Base-by-base conservation (phyloP, 306 rosid genomes). In the Elaeagnus macrophylla region DNA sequence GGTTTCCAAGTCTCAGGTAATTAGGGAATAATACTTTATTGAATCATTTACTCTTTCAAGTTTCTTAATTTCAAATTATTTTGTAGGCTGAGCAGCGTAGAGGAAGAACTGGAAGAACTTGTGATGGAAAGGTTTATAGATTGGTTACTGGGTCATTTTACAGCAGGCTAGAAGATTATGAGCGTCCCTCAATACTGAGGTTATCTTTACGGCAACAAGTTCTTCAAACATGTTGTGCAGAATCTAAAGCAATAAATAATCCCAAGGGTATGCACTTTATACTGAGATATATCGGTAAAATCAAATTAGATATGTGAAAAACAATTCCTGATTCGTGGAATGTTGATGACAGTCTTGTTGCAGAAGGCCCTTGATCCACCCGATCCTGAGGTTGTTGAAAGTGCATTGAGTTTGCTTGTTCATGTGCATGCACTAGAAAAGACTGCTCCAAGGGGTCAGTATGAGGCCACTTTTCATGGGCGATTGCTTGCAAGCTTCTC, bases 91-190 rank as follows among this genome's bases (percentile, higher is more conserved):
- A 89, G 12, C 97, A 85, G 66, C 95, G 97, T 13, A 78, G 44
- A 70, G 97, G 95, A 67, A 85, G 95, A 82, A 89, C 97, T 54
- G 97, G 97, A 52, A 80, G 95, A 82, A 89, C 97, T 52, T 89
- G 97, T 80, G 93, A 89, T 76, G 97, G 97, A 48, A 65, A 82
- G 65, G 72, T 85, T 63, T 85, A 82, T 79, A 76, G 97, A 68
- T 75, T 89, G 79, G 84, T 85, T 38, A 70, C 89, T 36, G 55
- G 79, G 40, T 66, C 89, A 14, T 89, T 89, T 82, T 89, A 45
- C 64, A 68, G 66, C 63, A 48, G 53, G 51, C 67, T 89, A 56
- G 81, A 78, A 51, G 75, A 80, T 42, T 69, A 72, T n/a, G 97
- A 89, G 70, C 41, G 64, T 60, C 93, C 97, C 8, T 65, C 84